These are phyloP conservation scores for Aspergillus egyptiacus DNA, from an alignment of 495 filamentous ascomycete species.

Conservation along the genomic window DNA sequence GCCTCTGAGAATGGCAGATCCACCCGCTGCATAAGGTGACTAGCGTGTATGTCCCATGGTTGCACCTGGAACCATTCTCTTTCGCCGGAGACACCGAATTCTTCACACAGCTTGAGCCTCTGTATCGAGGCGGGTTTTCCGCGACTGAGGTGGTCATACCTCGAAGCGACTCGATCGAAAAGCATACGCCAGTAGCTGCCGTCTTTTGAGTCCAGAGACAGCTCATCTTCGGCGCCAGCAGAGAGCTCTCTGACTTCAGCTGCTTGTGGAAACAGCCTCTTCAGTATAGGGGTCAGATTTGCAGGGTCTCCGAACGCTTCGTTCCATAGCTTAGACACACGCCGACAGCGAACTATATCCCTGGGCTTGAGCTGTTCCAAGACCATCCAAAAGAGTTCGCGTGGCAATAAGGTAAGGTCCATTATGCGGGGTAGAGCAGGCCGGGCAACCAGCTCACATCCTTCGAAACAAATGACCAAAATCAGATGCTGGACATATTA, in stretches of 20 bases:
- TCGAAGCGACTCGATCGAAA: conserved; percentile 49
- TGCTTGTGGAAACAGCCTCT: conserved; percentile 48
- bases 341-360: conserved; percentile 50
- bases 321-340: conserved; percentile 50
- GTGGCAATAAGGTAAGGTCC: conserved; percentile 31
- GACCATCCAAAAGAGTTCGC: conserved; percentile 42
- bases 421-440: conserved; percentile 10
- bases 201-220: conserved; percentile 1
- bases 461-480: not conserved
- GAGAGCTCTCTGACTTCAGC: conserved; percentile 44
- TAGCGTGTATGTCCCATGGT: conserved; percentile 52
- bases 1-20: conserved; percentile 50
- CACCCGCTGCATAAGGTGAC: conserved; percentile 29
- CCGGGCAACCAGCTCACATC: too few relatives aligned
- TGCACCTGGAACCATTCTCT: conserved; percentile 45
- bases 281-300: conserved; percentile 42
- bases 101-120: conserved; percentile 37
- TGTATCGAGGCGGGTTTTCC: conserved; percentile 46
- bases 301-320: conserved; percentile 46
- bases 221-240: not conserved
- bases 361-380: conserved; percentile 38
- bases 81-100: conserved; percentile 31
- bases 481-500: too few relatives aligned
- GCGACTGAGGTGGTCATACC: conserved; percentile 50
- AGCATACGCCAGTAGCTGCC: conserved; percentile 32